These are phyloP conservation scores for Oidium heveae DNA, from an alignment of 2,329 filamentous ascomycete species.

Conservation along the genomic window DNA sequence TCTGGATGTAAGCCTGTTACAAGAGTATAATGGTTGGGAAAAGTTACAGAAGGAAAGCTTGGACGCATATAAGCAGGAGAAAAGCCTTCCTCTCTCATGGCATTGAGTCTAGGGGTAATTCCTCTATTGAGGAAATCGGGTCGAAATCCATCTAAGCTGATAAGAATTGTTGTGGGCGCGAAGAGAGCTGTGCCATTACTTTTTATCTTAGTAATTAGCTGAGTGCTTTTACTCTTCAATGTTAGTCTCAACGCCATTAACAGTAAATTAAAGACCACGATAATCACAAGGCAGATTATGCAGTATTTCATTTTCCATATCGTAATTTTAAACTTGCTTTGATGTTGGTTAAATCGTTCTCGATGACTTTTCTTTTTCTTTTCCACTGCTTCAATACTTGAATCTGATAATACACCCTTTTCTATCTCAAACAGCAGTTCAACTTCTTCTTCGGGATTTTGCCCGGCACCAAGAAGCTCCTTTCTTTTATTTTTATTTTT, in stretches of 20 bases:
- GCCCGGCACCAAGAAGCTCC: too few relatives aligned
- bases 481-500: slow-evolving; percentile 38
- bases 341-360: slow-evolving; percentile 20
- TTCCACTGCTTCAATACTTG: slow-evolving; percentile 34
- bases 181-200: slow-evolving; percentile 80
- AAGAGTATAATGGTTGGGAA: slow-evolving; percentile 87
- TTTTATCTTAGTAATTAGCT: slow-evolving; percentile 16
- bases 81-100: slow-evolving; percentile 54
- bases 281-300: slow-evolving; percentile 26
- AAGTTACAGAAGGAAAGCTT: slow-evolving; percentile 88
- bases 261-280: slow-evolving; percentile 28
- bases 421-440: slow-evolving; percentile 78
- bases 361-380: slow-evolving; percentile 31
- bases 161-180: slow-evolving; percentile 71
- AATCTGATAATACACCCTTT: slow-evolving; percentile 43
- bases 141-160: slow-evolving; percentile 83
- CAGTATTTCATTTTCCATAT: slow-evolving; percentile 28
- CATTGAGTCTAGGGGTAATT: slow-evolving; percentile 57
- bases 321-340: slow-evolving; percentile 22
- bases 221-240: slow-evolving; percentile 20
- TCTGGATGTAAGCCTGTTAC: slow-evolving; percentile 84
- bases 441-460: too few relatives aligned
- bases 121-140: slow-evolving; percentile 74
- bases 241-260: slow-evolving; percentile 33
- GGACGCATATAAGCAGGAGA: slow-evolving; percentile 84